Base-by-base conservation (phyloP, 768 basidiomycete genomes). In the Kwoniella newhampshirensis region DNA sequence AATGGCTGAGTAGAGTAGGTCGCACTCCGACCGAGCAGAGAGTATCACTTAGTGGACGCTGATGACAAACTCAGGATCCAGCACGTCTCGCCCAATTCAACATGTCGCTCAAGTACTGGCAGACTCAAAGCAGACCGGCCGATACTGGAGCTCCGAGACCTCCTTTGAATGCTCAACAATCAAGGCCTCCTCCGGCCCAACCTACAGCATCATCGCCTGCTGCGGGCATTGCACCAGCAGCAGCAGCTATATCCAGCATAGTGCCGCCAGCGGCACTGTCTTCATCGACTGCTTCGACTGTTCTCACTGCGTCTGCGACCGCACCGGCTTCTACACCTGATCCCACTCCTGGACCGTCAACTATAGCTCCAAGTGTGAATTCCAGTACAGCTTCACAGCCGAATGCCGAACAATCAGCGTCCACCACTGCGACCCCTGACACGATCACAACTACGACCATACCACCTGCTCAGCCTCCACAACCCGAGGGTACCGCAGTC, bases 61-160 rank as follows among this genome's bases (percentile, higher is more conserved):
- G 3, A 36, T 27, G 53, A 12, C 3, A 15, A 3, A 8, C 26
- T 48, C 13, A 56, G 55, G 55, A 57, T 9, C 47, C 55, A 17
- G 21, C 17, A 15, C 39, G 55, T n/a, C 18, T 32, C 12, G 25
- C 26, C 27, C 46, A 45, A 3, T 57, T 49, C 47, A 57, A 42
- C 41, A 11, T 44, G 12, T 57, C 55, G 9, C 17, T 48, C 20
- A 56, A 50, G 35, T 56, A 56, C 39, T 56, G 54, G 54, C 3
- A 40, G 21, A 21, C 36, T 39, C 35, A 56, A 27, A n/a, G 15
- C 5, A 49, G 17, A 18, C 47, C 47, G n/a, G n/a, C n/a, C n/a
- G n/a, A n/a, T n/a, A n/a, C n/a, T n/a, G n/a, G n/a, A n/a, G n/a
- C n/a, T n/a, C 40, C 40, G 17, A 23, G 8, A 42, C 7, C 32